phyloP scores from a whole-genome alignment of 2,329 filamentous ascomycete species.

The Aspergillus ochraceus region DNA sequence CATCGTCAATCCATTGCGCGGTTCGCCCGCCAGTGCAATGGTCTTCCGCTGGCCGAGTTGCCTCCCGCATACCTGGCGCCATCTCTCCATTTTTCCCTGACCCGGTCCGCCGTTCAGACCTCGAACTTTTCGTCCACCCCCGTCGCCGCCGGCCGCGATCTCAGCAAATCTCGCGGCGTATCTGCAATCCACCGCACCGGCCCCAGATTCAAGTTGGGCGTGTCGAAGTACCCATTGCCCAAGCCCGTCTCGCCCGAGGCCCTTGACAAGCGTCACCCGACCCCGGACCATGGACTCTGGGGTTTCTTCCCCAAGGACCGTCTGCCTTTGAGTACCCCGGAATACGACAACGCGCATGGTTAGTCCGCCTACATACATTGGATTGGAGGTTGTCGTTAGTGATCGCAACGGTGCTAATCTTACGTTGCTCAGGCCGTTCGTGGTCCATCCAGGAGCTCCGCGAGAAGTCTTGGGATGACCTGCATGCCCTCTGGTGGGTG shows the following conservation, averaged over 20 bases:
- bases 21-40: slow-evolving; percentile 34
- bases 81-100: slow-evolving; percentile 37
- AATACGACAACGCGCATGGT: slow-evolving; percentile 70
- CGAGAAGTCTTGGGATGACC: slow-evolving; percentile 87
- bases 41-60: slow-evolving; percentile 36
- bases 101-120: slow-evolving; percentile 32
- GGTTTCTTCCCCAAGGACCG: slow-evolving; percentile 78
- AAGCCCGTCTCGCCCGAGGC: slow-evolving; percentile 65
- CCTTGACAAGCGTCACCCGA: slow-evolving; percentile 48
- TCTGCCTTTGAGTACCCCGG: slow-evolving; percentile 69
- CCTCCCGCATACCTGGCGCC: slow-evolving; percentile 48
- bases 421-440: slow-evolving; percentile 57
- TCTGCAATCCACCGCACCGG: slow-evolving; percentile 79
- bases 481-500: slow-evolving; percentile 92
- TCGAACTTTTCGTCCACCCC: slow-evolving; percentile 58
- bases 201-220: slow-evolving; percentile 69
- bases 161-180: slow-evolving; percentile 76
- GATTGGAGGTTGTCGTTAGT: neutral
- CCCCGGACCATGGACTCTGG: slow-evolving; percentile 84
- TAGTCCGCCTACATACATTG: slow-evolving; percentile 22
- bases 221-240: slow-evolving; percentile 71
- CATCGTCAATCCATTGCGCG: slow-evolving; percentile 36
- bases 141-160: slow-evolving; percentile 61
- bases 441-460: slow-evolving; percentile 87
- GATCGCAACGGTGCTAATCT: slow-evolving; percentile 10